Evolutionary conservation across 352 stramenopile species (phyloP).

Genomic region (Phytophthora uliginosa): DNA sequence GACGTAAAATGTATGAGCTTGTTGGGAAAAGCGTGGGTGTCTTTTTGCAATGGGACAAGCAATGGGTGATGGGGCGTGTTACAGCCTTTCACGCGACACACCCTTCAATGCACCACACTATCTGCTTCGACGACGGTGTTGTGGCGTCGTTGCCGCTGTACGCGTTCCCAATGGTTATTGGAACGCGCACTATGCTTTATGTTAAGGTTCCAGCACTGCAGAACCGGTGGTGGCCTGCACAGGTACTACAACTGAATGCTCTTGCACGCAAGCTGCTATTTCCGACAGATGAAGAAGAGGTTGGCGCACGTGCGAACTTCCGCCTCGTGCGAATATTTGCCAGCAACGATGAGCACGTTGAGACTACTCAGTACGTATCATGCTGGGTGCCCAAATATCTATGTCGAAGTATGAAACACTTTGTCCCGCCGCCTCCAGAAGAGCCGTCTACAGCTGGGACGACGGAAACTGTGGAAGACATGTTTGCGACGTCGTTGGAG

Average conservation of each 20-base stretch:
- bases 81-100: conserved; percentile 64
- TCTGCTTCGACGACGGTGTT: conserved; percentile 80
- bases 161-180: conserved; percentile 74
- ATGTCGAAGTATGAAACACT: conserved; percentile 62
- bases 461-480: conserved; percentile 6
- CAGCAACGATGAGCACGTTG: conserved; percentile 21
- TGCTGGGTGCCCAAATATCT: conserved; percentile 85
- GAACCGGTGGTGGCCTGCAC: conserved; percentile 81
- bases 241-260: conserved; percentile 75
- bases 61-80: conserved; percentile 82
- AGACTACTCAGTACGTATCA: conserved; percentile 61
- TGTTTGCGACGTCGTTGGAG: conserved; percentile 35
- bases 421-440: conserved; percentile 17
- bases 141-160: conserved; percentile 74
- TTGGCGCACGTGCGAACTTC: conserved; percentile 46
- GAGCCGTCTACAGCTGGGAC: conserved; percentile 8
- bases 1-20: conserved; percentile 64
- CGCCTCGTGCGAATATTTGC: conserved; percentile 76
- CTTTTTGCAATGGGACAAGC: conserved; percentile 80
- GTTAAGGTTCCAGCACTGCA: conserved; percentile 69
- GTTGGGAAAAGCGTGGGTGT: conserved; percentile 77
- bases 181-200: conserved; percentile 72
- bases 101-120: conserved; percentile 61
- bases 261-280: conserved; percentile 66
- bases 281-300: conserved; percentile 43